These are phyloP conservation scores for Geranium brycei DNA, from an alignment of 345 rosid genomes.

Conservation along the genomic window DNA sequence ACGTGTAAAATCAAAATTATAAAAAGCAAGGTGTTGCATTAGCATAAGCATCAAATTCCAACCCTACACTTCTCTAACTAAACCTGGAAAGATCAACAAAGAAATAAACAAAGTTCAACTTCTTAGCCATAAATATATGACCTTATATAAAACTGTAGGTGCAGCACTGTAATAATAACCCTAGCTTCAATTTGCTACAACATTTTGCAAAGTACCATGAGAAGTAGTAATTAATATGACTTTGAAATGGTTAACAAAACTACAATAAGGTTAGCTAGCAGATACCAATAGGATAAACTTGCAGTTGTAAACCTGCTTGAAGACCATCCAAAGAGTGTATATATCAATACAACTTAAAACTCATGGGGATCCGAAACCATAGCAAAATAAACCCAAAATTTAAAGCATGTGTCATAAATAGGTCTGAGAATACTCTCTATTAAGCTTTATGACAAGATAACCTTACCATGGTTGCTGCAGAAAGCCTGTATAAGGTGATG, in stretches of 20 bases:
- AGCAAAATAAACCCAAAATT: slow-evolving; percentile 1
- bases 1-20: not conserved
- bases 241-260: not conserved
- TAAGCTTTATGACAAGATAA: slow-evolving; percentile 1
- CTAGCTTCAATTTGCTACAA: not conserved
- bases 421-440: not conserved
- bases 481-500: slow-evolving; percentile 79
- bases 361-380: not conserved
- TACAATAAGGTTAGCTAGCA: not conserved
- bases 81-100: not conserved
- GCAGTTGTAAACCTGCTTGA: not conserved
- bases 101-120: not conserved
- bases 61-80: not conserved
- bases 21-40: not conserved
- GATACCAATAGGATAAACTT: not conserved
- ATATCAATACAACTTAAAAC: not conserved
- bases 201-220: not conserved
- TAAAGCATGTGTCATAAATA: not conserved
- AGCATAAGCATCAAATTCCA: not conserved
- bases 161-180: not conserved
- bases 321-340: not conserved
- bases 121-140: not conserved
- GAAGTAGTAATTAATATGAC: not conserved
- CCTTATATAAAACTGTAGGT: not conserved
- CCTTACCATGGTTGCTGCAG: slow-evolving; percentile 89